Evolutionary conservation across 495 filamentous ascomycete species (phyloP).

Genomic region (Xanthoparmelia taractica): DNA sequence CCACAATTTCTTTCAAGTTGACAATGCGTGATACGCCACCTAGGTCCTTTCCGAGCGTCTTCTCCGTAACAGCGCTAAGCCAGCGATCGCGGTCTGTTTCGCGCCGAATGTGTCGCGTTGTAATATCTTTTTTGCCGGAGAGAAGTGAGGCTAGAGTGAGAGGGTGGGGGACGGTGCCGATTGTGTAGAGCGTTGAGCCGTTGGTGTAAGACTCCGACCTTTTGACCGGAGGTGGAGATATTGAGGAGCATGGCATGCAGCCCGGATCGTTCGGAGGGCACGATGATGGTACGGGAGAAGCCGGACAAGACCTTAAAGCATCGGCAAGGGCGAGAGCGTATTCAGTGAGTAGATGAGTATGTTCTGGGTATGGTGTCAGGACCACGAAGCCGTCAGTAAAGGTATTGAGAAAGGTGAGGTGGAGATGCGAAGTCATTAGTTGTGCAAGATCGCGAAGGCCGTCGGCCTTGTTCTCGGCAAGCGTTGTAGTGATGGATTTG

Average conservation of each 20-base stretch:
- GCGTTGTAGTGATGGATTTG: conserved; percentile 54
- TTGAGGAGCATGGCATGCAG: conserved; percentile 65
- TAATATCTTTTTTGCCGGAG: conserved; percentile 45
- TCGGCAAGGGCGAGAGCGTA: conserved; percentile 64
- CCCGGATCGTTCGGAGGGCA: conserved; percentile 75
- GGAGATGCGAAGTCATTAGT: conserved; percentile 80
- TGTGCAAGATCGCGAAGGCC: conserved; percentile 57
- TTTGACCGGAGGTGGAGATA: conserved; percentile 47
- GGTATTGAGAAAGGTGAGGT: conserved; percentile 73
- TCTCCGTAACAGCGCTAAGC: conserved; percentile 64
- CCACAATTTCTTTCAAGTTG: conserved; percentile 75
- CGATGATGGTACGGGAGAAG: conserved; percentile 60
- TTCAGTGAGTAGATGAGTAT: conserved; percentile 62
- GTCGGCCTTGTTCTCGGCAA: conserved; percentile 43
- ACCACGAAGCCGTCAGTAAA: conserved; percentile 70
- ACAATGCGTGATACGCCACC: conserved; percentile 57
- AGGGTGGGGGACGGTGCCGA: conserved; percentile 84
- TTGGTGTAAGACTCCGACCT: conserved; percentile 55
- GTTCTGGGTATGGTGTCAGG: conserved; percentile 64
- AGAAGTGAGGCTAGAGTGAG: conserved; percentile 67
- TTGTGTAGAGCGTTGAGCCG: conserved; percentile 59
- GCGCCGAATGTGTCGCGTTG: conserved; percentile 62
- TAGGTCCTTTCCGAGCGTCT: conserved; percentile 53
- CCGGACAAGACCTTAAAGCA: conserved; percentile 63
- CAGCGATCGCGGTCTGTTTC: conserved; percentile 72